Conservation (phyloP, 306 rosid species). For the Quercus robur region DNA sequence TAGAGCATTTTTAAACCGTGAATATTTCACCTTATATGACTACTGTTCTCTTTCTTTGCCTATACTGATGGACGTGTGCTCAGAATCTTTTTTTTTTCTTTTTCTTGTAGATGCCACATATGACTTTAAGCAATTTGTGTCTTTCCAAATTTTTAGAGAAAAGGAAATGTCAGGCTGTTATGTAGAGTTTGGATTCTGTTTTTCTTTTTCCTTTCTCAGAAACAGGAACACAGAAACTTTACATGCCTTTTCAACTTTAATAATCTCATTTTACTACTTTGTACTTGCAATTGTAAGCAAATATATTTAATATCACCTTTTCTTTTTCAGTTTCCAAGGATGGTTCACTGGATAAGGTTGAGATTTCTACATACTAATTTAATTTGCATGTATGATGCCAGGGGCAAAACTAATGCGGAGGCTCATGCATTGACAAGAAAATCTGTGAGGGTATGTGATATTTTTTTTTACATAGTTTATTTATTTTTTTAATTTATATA, state of each 20-base stretch:
- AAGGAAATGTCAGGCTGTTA: not conserved
- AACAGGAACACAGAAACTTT: not conserved
- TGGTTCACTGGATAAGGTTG: not conserved
- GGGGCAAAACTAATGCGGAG: conserved; percentile 47
- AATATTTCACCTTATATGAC: not conserved
- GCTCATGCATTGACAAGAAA: conserved; percentile 40
- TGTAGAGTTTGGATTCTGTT: not conserved
- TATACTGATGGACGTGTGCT: not conserved
- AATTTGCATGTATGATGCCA: conserved; percentile 31
- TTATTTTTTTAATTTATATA: not conserved
- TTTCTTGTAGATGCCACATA: not conserved
- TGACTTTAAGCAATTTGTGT: not conserved
- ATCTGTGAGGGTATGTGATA: conserved; percentile 50
- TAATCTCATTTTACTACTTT: not conserved
- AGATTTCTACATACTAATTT: conserved; percentile 19
- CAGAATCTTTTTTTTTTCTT: not conserved
- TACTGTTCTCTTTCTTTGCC: not conserved
- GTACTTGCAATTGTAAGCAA: not conserved
- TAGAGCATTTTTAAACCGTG: not conserved
- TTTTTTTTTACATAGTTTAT: not conserved
- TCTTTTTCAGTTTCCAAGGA: not conserved
- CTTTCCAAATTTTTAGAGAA: not conserved
- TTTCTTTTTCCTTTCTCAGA: not conserved
- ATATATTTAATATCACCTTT: not conserved
- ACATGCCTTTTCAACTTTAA: not conserved